Evolutionary conservation across 805 yeast genomes (phyloP), one percentile per base, ranked within the genome.

Genomic region (Ogataea thermomethanolica): DNA sequence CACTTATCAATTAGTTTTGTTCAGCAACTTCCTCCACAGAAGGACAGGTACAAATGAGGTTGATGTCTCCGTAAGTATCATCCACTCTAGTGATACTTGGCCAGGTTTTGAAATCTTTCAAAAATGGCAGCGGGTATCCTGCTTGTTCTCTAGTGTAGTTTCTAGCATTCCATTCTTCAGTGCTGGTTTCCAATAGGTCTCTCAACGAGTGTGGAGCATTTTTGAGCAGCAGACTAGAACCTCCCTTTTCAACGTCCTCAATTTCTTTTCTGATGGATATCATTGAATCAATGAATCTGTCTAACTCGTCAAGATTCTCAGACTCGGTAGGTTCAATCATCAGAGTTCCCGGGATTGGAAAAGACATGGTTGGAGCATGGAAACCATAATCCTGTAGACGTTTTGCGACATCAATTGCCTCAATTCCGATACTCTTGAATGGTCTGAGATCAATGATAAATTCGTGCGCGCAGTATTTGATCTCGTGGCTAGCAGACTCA

Each of bases 271-370:
- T 80, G 46, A 93, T 93, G 4, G 87, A 64, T 45, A 93, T 78
- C 73, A 93, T 74, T 1, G 98, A 78, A 49, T 88, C 89, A 41
- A 89, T 81, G 65, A 93, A 91, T 56, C 97, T 76, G 65, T 93
- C 91, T 46, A 93, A 71, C 67, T 93, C 99, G 41, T 73, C 85
- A 56, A 83, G 66, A 58, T 88, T 79, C 67, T 93, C 99, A 13
- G 93, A 82, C 67, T 93, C 99, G 3, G 99, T 93, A 44, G 99
- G 99, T 69, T 93, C 99, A 48, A 93, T 79, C 99, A 93, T 93
- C 54, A 93, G 74, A 2, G 99, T 93, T 47, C 95, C 95, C 5
- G 97, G 91, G 37, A 93, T 95, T 8, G 99, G 99, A 86, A 93
- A 93, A 2, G 98, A 93, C 86, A 93, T 81, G 20, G 99, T 93